Evolutionary conservation across 1,284 basidiomycete genomes (phyloP), one percentile per base, ranked within the genome.

Genomic region (Vanrija pseudolonga): DNA sequence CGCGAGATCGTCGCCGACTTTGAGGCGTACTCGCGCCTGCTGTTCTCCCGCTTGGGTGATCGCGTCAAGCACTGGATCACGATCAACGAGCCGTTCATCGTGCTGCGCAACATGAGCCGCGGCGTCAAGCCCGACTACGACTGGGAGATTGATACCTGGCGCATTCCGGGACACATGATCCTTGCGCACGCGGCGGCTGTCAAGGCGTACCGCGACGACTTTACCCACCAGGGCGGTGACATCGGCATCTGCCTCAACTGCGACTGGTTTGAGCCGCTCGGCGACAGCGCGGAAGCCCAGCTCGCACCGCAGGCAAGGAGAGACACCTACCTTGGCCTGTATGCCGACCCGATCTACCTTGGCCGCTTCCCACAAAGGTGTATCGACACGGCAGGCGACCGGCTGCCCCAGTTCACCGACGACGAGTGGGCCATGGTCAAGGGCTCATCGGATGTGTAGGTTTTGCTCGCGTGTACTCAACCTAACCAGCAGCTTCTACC

Each of bases 31-130:
- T 82, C 86, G 8, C 77, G 84, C 79, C 73, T 85, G 22, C 84
- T 84, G 68, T 89, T 89, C 67, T 78, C 84, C 51, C 79, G 82
- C 4, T 85, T 86, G 60, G 87, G 87, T 9, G 85, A 86, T 69
- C 79, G 85, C 40, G 86, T 88, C 57, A 86, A 86, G 69, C 77
- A 85, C 68, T 88, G 87, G 86, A 68, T 74, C 55, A 75, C 73
- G 6, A 62, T 73, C 60, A 75, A 75, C 58, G 73, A 75, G 65
- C 86, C 85, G 64, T 64, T 41, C 46, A 62, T 58, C 60, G 57
- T 20, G 44, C 49, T 59, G 56, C 45, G 54, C 51, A 22, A 56
- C 57, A 51, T 20, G 26, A 37, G 28, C 42, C 26, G 46, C 47
- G 11, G 32, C 4, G 26, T 6, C 15, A 22, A 40, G 48, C 41